Conservation (phyloP, 768 basidiomycete species). For the Amylocystis lapponica region DNA sequence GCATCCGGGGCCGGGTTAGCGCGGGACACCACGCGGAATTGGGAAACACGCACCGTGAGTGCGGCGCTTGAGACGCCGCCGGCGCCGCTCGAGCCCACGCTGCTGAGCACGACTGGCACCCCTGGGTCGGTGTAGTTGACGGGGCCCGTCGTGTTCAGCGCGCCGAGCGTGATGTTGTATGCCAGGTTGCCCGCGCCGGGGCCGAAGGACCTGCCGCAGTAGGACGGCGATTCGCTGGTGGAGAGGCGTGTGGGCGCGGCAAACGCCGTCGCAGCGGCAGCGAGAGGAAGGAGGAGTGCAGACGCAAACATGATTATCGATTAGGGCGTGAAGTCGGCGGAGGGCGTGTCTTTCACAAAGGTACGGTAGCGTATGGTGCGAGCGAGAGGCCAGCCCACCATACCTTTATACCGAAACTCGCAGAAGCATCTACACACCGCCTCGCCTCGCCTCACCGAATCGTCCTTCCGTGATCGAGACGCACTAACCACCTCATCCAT, state of each 20-base stretch:
- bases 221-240: not conserved
- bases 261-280: not conserved
- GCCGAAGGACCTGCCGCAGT: not conserved
- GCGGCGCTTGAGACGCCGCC: too few species aligned
- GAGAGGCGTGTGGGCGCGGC: not conserved
- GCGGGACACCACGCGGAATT: not conserved
- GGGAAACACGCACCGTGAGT: too few species aligned
- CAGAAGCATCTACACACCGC: too few species aligned
- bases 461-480: too few species aligned
- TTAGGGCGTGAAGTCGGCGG: not conserved
- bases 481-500: too few species aligned
- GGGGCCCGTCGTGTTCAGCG: not conserved
- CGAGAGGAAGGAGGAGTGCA: not conserved
- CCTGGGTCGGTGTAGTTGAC: not conserved
- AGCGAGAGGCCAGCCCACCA: too few species aligned
- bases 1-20: not conserved
- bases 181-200: not conserved
- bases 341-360: too few species aligned
- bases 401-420: too few species aligned
- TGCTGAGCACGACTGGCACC: not conserved
- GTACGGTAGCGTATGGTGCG: too few species aligned
- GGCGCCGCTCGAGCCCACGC: not conserved
- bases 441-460: too few species aligned
- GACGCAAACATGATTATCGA: slow-evolving; percentile 3
- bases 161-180: slow-evolving; percentile 1